These are phyloP conservation scores for Cystofilobasidium capitatum DNA, from an alignment of 768 basidiomycete species.

Conservation along the genomic window DNA sequence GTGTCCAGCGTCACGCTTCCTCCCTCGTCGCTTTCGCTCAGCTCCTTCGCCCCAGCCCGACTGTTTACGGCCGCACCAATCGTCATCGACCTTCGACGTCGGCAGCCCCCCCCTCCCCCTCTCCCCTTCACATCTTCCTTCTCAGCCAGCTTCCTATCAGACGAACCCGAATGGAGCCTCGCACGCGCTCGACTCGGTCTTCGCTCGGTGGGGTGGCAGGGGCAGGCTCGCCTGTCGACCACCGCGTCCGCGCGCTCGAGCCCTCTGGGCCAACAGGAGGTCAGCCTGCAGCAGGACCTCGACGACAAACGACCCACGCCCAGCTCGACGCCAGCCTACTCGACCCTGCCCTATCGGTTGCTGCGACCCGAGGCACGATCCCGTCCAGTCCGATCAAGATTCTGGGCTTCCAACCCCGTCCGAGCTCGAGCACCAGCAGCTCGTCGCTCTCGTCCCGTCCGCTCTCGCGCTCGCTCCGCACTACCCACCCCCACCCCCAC, in stretches of 20 bases:
- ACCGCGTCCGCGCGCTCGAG: neutral
- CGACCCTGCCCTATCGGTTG: neutral
- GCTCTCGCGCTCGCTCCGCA: neutral
- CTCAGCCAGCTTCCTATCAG: too few species aligned
- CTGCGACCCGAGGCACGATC: neutral
- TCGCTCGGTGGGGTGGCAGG: neutral
- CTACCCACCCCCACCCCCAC: neutral
- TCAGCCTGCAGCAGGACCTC: neutral
- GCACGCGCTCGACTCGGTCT: neutral
- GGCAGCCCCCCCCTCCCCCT: too few species aligned
- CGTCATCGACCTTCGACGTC: too few species aligned
- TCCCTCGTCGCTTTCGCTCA: too few species aligned
- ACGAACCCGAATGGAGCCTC: constrained; percentile 9
- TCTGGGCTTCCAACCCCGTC: neutral
- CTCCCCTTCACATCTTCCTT: too few species aligned
- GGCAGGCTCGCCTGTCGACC: neutral
- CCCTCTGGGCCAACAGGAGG: neutral
- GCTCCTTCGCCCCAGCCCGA: too few species aligned
- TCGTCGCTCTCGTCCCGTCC: neutral
- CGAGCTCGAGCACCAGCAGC: neutral
- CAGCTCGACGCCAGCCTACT: neutral
- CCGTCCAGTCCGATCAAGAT: neutral
- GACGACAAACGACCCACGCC: neutral
- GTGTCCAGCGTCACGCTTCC: too few species aligned
- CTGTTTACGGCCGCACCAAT: too few species aligned